A percentile compares a stretch with the other conserved stretches of the same genome.
These are phyloP conservation scores for Leccinum obscurum DNA, from an alignment of 768 basidiomycete species.

Conservation along the genomic window DNA sequence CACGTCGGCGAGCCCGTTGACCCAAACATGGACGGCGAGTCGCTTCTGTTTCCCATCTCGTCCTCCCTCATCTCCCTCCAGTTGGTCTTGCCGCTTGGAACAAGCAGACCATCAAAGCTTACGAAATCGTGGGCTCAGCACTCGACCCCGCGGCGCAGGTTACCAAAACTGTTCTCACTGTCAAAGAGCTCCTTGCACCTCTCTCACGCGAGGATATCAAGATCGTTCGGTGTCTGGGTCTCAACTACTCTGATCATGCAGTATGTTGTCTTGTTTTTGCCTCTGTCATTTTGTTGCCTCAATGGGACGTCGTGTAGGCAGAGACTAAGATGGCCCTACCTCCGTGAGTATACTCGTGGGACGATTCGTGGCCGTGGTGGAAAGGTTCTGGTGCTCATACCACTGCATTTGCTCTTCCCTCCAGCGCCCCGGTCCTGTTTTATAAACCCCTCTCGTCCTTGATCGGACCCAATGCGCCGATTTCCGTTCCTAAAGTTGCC, in stretches of 20 bases:
- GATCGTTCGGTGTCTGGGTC: conserved; percentile 71
- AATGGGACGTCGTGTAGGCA: conserved; percentile 39
- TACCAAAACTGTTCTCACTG: conserved; percentile 63
- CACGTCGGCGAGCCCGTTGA: conserved; percentile 82
- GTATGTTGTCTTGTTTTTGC: conserved; percentile 36
- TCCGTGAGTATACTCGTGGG: conserved; percentile 42
- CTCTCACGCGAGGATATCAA: conserved; percentile 66
- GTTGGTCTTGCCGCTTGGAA: conserved; percentile 60
- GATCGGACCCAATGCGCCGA: conserved; percentile 66
- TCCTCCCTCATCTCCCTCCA: conserved; percentile 28
- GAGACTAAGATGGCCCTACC: conserved; percentile 68
- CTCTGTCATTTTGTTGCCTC: not conserved
- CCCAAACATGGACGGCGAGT: conserved; percentile 58
- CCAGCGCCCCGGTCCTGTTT: conserved; percentile 71
- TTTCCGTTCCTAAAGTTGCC: conserved; percentile 63
- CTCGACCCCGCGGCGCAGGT: conserved; percentile 68
- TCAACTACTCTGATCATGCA: conserved; percentile 87
- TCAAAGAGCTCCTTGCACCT: conserved; percentile 68
- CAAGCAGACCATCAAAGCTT: conserved; percentile 58
- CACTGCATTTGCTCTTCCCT: not conserved
- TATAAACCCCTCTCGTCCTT: conserved; percentile 74
- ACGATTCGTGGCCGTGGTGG: not conserved
- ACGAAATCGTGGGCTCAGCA: conserved; percentile 70
- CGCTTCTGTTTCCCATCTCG: not conserved
- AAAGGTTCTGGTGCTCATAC: not conserved